Conservation (phyloP, 306 rosid species). For the Hippophae tibetana region DNA sequence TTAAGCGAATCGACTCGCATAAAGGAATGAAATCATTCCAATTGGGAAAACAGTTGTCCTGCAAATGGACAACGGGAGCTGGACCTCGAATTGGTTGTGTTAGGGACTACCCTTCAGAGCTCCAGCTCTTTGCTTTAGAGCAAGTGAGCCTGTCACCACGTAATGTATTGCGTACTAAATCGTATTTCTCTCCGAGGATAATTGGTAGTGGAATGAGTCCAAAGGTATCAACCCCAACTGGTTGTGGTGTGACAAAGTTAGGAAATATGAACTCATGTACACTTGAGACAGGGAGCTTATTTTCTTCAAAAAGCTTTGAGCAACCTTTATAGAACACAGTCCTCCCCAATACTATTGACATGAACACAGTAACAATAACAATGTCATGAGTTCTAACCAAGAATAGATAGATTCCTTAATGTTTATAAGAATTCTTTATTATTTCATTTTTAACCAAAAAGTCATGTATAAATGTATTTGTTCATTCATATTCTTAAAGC, state of each 20-base stretch:
- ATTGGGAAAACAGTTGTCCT: conserved; percentile 79
- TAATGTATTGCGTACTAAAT: conserved; percentile 30
- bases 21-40: conserved; percentile 73
- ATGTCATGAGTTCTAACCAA: conserved; percentile 21
- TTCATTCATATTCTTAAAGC: conserved; percentile 7
- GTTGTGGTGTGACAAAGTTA: conserved; percentile 20
- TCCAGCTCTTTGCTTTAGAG: conserved; percentile 73
- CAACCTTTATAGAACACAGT: conserved; percentile 23
- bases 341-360: conserved; percentile 35
- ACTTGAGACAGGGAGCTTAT: conserved; percentile 8
- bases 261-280: background rate
- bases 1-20: conserved; percentile 64
- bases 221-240: conserved; percentile 19
- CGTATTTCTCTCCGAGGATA: conserved; percentile 26
- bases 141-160: conserved; percentile 80
- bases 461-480: conserved; percentile 25
- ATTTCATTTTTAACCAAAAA: conserved; percentile 27
- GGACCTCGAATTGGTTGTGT: conserved; percentile 96
- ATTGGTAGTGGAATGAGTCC: conserved; percentile 25
- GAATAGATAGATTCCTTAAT: conserved; percentile 22
- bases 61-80: conserved; percentile 97
- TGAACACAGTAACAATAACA: conserved; percentile 26
- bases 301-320: conserved; percentile 16
- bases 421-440: conserved; percentile 34
- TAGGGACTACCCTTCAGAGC: conserved; percentile 80